phyloP scores from a whole-genome alignment of 139 green algal genomes.

The Tetradesmus obliquus region DNA sequence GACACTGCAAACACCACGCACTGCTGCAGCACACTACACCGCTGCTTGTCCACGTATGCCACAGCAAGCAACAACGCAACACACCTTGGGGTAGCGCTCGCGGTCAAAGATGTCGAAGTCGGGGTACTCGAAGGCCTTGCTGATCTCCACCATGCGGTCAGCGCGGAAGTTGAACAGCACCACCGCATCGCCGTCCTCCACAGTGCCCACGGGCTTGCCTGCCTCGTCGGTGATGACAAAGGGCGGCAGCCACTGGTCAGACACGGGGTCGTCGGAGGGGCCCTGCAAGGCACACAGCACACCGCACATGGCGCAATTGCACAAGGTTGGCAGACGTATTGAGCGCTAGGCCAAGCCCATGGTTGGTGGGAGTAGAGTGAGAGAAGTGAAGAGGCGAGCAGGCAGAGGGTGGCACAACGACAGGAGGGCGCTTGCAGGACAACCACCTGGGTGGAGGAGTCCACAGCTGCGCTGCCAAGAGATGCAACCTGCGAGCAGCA shows the following conservation, averaged over 20 bases:
- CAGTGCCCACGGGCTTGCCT: slow-evolving; percentile 87
- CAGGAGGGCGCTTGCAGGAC: too few relatives aligned
- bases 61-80: background rate
- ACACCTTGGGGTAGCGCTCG: slow-evolving; percentile 79
- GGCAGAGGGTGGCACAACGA: background rate
- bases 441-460: too few relatives aligned
- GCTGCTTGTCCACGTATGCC: background rate
- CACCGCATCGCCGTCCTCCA: slow-evolving; percentile 93
- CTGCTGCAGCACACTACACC: background rate
- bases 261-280: slow-evolving; percentile 67
- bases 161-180: slow-evolving; percentile 97
- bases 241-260: slow-evolving; percentile 87
- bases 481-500: too few relatives aligned
- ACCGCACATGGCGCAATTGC: background rate
- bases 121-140: slow-evolving; percentile 95
- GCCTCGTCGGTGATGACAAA: slow-evolving; percentile 91
- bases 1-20: background rate
- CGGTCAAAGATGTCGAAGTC: slow-evolving; percentile 87
- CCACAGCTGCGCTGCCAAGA: too few relatives aligned
- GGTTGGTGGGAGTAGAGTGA: too few relatives aligned
- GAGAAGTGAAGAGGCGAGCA: background rate
- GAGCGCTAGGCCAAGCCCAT: too few relatives aligned
- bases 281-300: slow-evolving; percentile 46
- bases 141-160: slow-evolving; percentile 95
- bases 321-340: too few relatives aligned